Evolutionary conservation across 2,329 filamentous ascomycete species (phyloP), one percentile per base, ranked within the genome.

Genomic region (Ascocoryne sarcoides): DNA sequence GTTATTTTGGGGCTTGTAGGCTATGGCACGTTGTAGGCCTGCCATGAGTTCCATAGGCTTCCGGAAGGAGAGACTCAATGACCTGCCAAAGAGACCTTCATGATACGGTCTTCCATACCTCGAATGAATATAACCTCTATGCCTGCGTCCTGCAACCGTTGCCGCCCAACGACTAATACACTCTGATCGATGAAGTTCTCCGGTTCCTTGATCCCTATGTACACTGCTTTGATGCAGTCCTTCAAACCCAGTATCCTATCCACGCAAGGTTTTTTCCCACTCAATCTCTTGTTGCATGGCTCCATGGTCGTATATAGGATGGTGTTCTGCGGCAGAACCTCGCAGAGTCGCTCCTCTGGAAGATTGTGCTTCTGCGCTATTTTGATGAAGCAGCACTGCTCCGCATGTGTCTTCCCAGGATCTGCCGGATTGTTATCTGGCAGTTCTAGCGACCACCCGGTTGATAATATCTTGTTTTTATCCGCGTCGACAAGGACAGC

Each of bases 241-340:
- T 42, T 43, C 16, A 81, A 69, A 7, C 4, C 66, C 30, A 90
- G 63, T 18, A 96, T 82, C 36, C 89, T 71, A 54, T 94, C 77
- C 8, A 85, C 83, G 53, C 90, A 90, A 0, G 83, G 71, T 40
- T 75, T 55, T 52, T 88, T 87, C 5, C 84, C 83, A 53, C 79
- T 85, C 36, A 85, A 65, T 20, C 84, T 70, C 52, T 79, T 67
- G 40, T 75, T 82, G 58, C 84, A 90, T 1, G 84, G 84, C 60
- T 90, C 90, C 71, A 96, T 87, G 1, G 88, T 95, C 1, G 92
- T 95, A 63, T 95, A 95, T 10, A 96, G 16, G 4, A 75, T 69
- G 2, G 73, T 64, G 1, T 73, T 73, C 64, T 20, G 68, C 62
- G 73, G 68, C 5, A 81, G 55, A 10, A 66, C 63, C 15, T 66